These are phyloP conservation scores for Psilocybe subaeruginosa DNA, from an alignment of 768 basidiomycete genomes.

Conservation along the genomic window DNA sequence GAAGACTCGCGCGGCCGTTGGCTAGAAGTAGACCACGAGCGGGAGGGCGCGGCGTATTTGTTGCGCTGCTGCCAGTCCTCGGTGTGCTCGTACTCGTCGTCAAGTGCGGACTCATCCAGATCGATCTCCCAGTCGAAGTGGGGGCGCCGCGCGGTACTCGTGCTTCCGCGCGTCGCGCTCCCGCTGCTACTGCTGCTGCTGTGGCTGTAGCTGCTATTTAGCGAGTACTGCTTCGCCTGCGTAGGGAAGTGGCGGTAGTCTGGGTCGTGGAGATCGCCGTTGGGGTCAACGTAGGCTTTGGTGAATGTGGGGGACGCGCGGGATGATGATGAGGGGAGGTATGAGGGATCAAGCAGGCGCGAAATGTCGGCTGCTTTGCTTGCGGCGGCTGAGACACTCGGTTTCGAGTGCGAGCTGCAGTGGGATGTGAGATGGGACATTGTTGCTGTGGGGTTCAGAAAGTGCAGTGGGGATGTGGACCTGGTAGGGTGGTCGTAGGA, in stretches of 20 bases:
- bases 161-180: neutral
- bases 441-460: slow-evolving; percentile 11
- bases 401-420: neutral
- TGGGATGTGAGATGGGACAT: neutral
- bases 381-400: neutral
- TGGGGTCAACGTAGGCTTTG: slow-evolving; percentile 58
- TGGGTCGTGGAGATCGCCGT: slow-evolving; percentile 68
- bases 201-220: neutral
- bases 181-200: neutral
- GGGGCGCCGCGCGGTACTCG: slow-evolving; percentile 15
- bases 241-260: slow-evolving; percentile 67
- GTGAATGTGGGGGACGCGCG: slow-evolving; percentile 39
- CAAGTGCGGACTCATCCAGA: slow-evolving; percentile 28
- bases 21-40: slow-evolving; percentile 14
- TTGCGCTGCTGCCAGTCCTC: neutral
- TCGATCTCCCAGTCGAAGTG: slow-evolving; percentile 28
- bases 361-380: slow-evolving; percentile 43
- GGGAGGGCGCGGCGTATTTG: neutral
- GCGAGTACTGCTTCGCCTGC: neutral
- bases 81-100: slow-evolving; percentile 23
- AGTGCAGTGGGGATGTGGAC: slow-evolving; percentile 13
- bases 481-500: neutral
- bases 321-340: slow-evolving; percentile 42
- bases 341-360: slow-evolving; percentile 67
- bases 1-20: slow-evolving; percentile 10